These are phyloP conservation scores for Nicotiana undulata DNA, from an alignment of 257 asterid species.

Conservation along the genomic window DNA sequence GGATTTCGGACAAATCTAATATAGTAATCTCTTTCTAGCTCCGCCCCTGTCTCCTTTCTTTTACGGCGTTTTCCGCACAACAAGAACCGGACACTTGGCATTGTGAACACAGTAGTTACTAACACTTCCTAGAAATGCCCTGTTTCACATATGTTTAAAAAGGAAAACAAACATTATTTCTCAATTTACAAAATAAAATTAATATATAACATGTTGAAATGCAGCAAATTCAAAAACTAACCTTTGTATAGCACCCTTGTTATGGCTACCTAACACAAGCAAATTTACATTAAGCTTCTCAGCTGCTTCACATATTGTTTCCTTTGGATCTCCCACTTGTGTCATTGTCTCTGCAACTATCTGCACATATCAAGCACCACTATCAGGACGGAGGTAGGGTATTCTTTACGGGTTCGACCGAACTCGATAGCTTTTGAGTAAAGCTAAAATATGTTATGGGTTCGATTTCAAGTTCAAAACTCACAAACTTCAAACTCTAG, in stretches of 20 bases:
- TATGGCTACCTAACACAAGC: slow-evolving; percentile 47
- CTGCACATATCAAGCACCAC: slow-evolving; percentile 13
- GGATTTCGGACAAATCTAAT: too few relatives aligned
- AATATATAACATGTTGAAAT: too few relatives aligned
- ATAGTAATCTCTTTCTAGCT: too few relatives aligned
- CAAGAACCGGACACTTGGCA: slow-evolving; percentile 53
- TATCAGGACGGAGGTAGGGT: too few relatives aligned
- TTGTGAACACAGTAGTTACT: slow-evolving; percentile 59
- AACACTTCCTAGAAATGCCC: slow-evolving; percentile 71
- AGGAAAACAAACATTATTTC: background rate
- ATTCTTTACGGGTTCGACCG: too few relatives aligned
- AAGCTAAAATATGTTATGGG: too few relatives aligned
- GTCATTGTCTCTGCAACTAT: slow-evolving; percentile 32
- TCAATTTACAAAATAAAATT: background rate
- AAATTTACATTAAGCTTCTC: slow-evolving; percentile 28
- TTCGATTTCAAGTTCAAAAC: too few relatives aligned
- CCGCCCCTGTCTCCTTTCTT: background rate
- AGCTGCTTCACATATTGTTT: slow-evolving; percentile 38
- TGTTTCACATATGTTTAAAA: background rate
- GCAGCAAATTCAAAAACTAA: background rate
- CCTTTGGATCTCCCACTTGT: slow-evolving; percentile 51
- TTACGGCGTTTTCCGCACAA: slow-evolving; percentile 29
- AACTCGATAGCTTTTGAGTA: too few relatives aligned
- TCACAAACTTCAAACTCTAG: too few relatives aligned
- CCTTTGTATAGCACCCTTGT: slow-evolving; percentile 42